These are phyloP conservation scores for Trichoderma atrobrunneum DNA, from an alignment of 2,329 filamentous ascomycete genomes.

Conservation along the genomic window DNA sequence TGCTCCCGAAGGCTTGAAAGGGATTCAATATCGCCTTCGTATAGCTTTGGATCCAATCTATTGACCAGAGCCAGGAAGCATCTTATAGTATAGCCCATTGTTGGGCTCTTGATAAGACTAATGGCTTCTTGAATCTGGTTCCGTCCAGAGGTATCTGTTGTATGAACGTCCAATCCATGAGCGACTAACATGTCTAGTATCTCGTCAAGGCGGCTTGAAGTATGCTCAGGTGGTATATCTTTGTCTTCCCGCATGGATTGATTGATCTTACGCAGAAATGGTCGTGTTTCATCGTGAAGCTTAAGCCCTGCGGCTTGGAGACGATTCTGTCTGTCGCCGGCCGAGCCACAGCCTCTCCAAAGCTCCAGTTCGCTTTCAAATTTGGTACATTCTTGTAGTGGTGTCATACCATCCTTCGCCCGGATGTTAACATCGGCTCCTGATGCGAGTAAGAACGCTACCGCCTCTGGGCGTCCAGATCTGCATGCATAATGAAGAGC, in stretches of 20 bases:
- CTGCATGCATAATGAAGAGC: constrained; percentile 27
- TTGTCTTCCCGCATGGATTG: neutral
- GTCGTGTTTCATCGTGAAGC: neutral
- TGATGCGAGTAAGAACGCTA: constrained; percentile 23
- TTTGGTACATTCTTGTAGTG: constrained; percentile 18
- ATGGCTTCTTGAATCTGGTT: neutral
- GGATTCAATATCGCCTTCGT: neutral
- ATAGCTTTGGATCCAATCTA: neutral
- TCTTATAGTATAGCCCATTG: neutral
- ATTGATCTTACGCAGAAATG: neutral
- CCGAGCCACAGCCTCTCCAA: neutral
- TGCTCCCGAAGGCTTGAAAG: neutral
- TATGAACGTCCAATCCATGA: constrained; percentile 17
- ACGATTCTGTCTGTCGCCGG: neutral
- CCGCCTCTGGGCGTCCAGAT: constrained; percentile 24
- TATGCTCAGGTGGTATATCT: constrained; percentile 3
- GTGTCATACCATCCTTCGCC: neutral
- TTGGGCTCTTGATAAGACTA: neutral
- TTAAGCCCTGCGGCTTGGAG: neutral
- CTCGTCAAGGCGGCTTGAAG: constrained; percentile 17
- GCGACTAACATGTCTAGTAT: constrained; percentile 25
- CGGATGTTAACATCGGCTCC: constrained; percentile 18
- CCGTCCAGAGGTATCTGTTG: neutral
- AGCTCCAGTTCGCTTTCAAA: constrained; percentile 14
- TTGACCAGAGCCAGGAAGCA: neutral